A percentile compares a stretch with the other conserved stretches of the same genome.
These are phyloP conservation scores for Nakataea oryzae DNA, from an alignment of 2,329 filamentous ascomycete species.

Conservation along the genomic window DNA sequence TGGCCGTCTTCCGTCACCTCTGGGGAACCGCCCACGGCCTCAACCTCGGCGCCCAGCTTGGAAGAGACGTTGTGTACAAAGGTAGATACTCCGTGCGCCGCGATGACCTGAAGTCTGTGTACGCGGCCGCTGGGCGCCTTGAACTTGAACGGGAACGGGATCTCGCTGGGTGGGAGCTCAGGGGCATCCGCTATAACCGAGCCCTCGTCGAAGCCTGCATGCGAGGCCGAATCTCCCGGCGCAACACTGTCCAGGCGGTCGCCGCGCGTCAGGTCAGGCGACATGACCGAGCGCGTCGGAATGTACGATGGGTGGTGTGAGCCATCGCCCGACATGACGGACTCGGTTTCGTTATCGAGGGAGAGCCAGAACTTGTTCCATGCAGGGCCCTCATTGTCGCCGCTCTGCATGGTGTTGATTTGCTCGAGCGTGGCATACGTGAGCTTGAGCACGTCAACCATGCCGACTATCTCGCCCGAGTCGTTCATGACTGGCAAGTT, in stretches of 20 bases:
- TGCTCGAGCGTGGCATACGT: conserved; percentile 97
- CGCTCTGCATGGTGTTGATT: conserved; percentile 87
- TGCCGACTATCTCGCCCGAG: conserved; percentile 91
- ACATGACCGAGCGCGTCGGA: conserved; percentile 67
- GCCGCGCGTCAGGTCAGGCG: conserved; percentile 62
- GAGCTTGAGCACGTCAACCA: conserved; percentile 97
- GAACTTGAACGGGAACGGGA: conserved; percentile 96
- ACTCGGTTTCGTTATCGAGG: conserved; percentile 88
- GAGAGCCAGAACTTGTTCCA: conserved; percentile 99
- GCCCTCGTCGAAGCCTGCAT: conserved; percentile 67
- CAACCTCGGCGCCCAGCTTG: conserved; percentile 76
- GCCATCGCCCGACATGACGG: conserved; percentile 86
- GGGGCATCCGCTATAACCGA: conserved; percentile 38
- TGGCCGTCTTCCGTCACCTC: conserved; percentile 71
- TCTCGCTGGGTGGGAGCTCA: conserved; percentile 54
- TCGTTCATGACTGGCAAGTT: conserved; percentile 99
- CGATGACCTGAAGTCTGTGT: conserved; percentile 78
- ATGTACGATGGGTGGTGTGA: conserved; percentile 62
- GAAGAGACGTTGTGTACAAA: conserved; percentile 67
- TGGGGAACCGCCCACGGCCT: conserved; percentile 73
- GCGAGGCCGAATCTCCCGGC: conserved; percentile 89
- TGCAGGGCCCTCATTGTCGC: conserved; percentile 85
- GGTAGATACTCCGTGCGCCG: conserved; percentile 68
- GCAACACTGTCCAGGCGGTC: conserved; percentile 72
- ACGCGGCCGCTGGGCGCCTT: conserved; percentile 93